Base-by-base conservation (phyloP, 192 early-diverging fungal species). In the Cetraspora pellucida region DNA sequence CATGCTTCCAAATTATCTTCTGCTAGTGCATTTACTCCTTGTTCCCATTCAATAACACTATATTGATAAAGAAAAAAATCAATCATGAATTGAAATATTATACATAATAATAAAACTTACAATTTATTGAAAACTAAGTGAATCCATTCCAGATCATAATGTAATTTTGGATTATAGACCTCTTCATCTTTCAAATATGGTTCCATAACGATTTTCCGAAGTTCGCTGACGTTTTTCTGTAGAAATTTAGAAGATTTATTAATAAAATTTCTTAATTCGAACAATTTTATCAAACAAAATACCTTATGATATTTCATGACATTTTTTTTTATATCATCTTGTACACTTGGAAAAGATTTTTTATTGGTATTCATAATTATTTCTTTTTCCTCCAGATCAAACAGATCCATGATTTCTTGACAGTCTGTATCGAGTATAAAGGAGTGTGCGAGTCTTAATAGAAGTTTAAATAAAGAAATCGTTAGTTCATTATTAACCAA, bases 381-480 rank as follows among this genome's bases (percentile, higher is more conserved):
- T 67, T 67, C 21, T 19, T 13, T 67, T 23, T 67, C 65, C 9
- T 67, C 65, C 21, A 21, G 21, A 46, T 28, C 46, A 67, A 67
- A 67, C 17, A 67, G 65, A 67, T 67, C 65, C n/a, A 67, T 67
- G 45, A 67, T n/a, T n/a, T 67, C 65, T 47, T 67, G 44, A 67
- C 44, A 67, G 45, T 67, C 44, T 67, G 44, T 67, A 67, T 67
- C 44, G 46, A 67, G 44, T 67, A 67, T 67, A 67, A 67, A 67
- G 45, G 44, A 67, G 45, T 67, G 44, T 9, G 65, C 65, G 45
- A 67, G n/a, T 47, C 65, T 67, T 64, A 10, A 60, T 60, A 60
- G 25, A 60, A 60, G 58, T 60, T 64, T 66, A 66, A 17, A 66
- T 43, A 46, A 67, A 46, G 25, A 31, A 23, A 17, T 16, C 17